A percentile compares a stretch with the other conserved stretches of the same genome.
phyloP scores from a whole-genome alignment of 306 rosid species.

The Abrus pulchellus region DNA sequence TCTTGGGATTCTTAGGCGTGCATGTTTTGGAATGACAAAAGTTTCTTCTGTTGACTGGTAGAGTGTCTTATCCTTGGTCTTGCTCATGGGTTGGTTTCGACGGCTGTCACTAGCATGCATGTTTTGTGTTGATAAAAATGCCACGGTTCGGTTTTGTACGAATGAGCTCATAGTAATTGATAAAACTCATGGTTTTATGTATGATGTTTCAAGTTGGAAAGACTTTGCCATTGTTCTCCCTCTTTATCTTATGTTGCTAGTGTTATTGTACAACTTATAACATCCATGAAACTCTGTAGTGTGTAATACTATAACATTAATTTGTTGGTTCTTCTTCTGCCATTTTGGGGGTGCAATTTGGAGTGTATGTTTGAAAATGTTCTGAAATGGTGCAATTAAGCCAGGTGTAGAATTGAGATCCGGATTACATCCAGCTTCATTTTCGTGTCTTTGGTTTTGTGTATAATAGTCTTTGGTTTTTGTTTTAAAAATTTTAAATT shows the following conservation, averaged over 20 bases:
- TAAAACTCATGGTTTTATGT: constrained; percentile 33
- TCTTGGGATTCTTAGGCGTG: neutral
- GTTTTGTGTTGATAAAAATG: constrained; percentile 25
- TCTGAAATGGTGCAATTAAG: neutral
- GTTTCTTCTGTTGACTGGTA: constrained; percentile 34
- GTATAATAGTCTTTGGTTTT: too few species aligned
- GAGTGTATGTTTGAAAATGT: neutral
- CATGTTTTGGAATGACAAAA: constrained; percentile 30
- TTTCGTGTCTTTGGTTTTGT: too few species aligned
- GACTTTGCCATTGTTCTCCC: neutral
- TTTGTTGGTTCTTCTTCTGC: neutral
- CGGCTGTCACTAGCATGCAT: neutral
- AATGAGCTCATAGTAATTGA: constrained; percentile 26
- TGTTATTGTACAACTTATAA: constrained; percentile 29
- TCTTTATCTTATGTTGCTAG: constrained; percentile 9
- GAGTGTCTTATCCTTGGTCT: constrained; percentile 29
- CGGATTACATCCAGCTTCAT: too few species aligned
- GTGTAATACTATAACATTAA: neutral
- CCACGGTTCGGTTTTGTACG: neutral
- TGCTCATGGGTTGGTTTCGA: constrained; percentile 37
- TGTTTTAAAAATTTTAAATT: too few species aligned
- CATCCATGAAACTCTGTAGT: constrained; percentile 13
- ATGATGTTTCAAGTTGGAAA: constrained; percentile 38
- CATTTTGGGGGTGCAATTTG: neutral
- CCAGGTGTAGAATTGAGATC: too few species aligned